Conservation (phyloP, 2,329 filamentous ascomycete species). For the Alternaria dauci region DNA sequence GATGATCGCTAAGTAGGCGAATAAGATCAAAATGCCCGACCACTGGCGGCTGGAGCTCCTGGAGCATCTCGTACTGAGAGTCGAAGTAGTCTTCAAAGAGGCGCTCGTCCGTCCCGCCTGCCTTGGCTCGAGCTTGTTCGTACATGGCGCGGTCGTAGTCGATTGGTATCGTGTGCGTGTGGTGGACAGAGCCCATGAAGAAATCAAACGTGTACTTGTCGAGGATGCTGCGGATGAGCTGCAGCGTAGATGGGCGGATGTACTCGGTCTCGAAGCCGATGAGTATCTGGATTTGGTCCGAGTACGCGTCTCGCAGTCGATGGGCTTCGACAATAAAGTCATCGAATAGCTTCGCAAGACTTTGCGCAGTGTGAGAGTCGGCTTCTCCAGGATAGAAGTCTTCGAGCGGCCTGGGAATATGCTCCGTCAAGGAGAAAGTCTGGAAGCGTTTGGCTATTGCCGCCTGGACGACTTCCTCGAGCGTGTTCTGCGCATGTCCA, state of each 20-base stretch:
- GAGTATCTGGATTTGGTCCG: conserved; percentile 75
- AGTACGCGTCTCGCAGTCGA: conserved; percentile 75
- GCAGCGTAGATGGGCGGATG: conserved; percentile 75
- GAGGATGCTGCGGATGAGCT: conserved; percentile 67
- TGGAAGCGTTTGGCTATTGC: conserved; percentile 82
- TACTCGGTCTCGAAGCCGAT: conserved; percentile 95
- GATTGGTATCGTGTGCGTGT: conserved; percentile 85
- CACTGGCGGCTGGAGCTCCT: conserved; percentile 73
- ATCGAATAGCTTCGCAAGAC: conserved; percentile 63
- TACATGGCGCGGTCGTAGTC: conserved; percentile 81
- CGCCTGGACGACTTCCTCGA: conserved; percentile 82
- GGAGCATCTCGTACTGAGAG: conserved; percentile 82
- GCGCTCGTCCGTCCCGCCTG: conserved; percentile 66
- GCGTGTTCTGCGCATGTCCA: conserved; percentile 79
- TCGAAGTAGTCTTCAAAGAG: conserved; percentile 89
- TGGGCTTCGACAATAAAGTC: conserved; percentile 79
- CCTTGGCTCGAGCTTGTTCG: conserved; percentile 63
- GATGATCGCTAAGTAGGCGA: conserved; percentile 76
- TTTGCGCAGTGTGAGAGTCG: conserved; percentile 40
- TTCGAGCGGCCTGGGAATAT: conserved; percentile 82
- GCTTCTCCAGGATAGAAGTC: conserved; percentile 96
- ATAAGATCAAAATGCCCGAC: conserved; percentile 97
- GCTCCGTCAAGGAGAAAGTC: conserved; percentile 88
- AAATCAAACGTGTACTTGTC: conserved; percentile 76
- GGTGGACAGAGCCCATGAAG: conserved; percentile 93